Evolutionary conservation across 345 rosid genomes (phyloP).

Genomic region (Excoecaria agallocha): DNA sequence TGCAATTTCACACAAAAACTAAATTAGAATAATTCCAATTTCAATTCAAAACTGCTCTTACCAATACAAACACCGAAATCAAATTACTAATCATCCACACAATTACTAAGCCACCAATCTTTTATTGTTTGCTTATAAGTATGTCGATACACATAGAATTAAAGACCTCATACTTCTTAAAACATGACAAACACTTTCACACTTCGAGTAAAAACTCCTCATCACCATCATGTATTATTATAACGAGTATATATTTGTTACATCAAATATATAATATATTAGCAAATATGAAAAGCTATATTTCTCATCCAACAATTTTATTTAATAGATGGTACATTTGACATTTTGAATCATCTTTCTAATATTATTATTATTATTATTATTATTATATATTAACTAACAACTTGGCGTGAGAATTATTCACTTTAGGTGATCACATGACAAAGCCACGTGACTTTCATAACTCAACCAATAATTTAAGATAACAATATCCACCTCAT

Average conservation of each 20-base stretch:
- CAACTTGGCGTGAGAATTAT: neutral
- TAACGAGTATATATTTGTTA: no score
- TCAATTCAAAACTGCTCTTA: neutral
- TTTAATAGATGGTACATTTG: no score
- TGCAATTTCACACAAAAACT: slow-evolving; percentile 28
- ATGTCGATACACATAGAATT: no score
- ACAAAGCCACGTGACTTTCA: slow-evolving; percentile 43
- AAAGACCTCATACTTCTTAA: no score
- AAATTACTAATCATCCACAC: neutral
- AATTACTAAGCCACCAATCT: neutral
- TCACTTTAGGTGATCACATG: slow-evolving; percentile 26
- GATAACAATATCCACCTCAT: slow-evolving; percentile 15
- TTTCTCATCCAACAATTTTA: no score
- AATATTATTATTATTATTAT: no score
- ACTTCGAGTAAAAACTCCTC: no score
- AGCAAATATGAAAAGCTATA: no score
- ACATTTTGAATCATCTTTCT: no score
- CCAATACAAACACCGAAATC: neutral
- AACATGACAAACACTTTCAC: no score
- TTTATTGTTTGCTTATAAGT: neutral
- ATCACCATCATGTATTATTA: no score
- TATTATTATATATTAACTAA: neutral
- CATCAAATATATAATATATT: no score
- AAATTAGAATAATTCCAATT: neutral
- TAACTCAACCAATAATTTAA: slow-evolving; percentile 20